Evolutionary conservation across 148 eudicot genomes (phyloP).

Genomic region (Arctostaphylos glauca): DNA sequence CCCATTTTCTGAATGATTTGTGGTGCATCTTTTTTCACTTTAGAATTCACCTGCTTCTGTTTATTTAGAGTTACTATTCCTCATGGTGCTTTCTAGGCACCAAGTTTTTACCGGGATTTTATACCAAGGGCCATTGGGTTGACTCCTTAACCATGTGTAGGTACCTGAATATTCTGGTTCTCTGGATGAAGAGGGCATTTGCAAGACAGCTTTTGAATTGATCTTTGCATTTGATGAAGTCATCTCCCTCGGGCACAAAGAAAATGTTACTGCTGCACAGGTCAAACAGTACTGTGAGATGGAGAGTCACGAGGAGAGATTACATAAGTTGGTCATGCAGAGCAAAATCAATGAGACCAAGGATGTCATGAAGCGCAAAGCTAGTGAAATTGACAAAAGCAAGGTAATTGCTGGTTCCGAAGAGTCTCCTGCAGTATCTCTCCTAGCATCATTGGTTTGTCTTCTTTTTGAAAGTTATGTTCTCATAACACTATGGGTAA

Average conservation of each 20-base stretch:
- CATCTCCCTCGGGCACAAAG: constrained; percentile 93
- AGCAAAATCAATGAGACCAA: constrained; percentile 93
- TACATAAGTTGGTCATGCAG: constrained; percentile 86
- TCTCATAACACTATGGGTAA: not conserved
- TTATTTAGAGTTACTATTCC: not conserved
- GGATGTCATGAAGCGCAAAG: constrained; percentile 96
- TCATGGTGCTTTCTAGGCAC: not conserved
- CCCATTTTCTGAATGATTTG: not conserved
- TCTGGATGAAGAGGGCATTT: constrained; percentile 89
- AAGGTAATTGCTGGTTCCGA: constrained; percentile 42
- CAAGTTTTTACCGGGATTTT: not conserved
- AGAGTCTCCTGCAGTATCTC: not conserved
- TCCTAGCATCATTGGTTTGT: not conserved
- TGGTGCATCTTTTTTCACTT: not conserved
- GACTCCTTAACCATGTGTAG: constrained; percentile 57
- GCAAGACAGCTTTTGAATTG: constrained; percentile 84
- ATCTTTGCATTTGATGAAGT: constrained; percentile 95
- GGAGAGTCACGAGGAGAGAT: constrained; percentile 99
- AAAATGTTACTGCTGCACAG: constrained; percentile 84
- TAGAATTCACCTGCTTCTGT: not conserved
- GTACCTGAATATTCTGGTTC: constrained; percentile 84
- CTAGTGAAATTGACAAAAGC: constrained; percentile 92
- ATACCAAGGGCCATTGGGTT: not conserved
- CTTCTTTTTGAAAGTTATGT: not conserved
- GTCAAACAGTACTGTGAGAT: constrained; percentile 97